These are phyloP conservation scores for Lichtheimia hyalospora DNA, from an alignment of 371 early-diverging fungal species.

Conservation along the genomic window DNA sequence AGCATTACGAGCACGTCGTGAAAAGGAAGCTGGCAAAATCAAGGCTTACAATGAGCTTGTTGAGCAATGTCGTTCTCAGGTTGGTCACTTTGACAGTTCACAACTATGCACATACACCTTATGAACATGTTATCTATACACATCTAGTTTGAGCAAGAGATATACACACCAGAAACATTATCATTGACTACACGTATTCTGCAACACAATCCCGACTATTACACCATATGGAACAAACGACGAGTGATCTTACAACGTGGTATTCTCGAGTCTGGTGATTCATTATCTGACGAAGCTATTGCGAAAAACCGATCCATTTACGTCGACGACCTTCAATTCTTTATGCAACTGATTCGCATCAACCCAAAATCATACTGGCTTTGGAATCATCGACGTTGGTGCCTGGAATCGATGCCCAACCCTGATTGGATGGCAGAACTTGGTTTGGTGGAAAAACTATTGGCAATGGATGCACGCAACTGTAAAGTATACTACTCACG, in stretches of 20 bases:
- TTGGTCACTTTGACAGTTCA: constrained; percentile 10
- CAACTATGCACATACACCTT: not conserved
- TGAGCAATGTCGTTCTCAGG: constrained; percentile 28
- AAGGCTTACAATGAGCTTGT: constrained; percentile 50
- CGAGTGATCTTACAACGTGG: constrained; percentile 61
- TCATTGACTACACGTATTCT: constrained; percentile 71
- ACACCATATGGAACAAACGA: constrained; percentile 91
- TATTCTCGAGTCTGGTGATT: constrained; percentile 18
- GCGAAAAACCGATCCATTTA: constrained; percentile 31
- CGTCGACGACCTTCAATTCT: constrained; percentile 62
- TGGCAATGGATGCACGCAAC: constrained; percentile 88
- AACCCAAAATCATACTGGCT: constrained; percentile 92
- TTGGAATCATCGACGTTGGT: constrained; percentile 95
- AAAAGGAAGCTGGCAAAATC: constrained; percentile 49
- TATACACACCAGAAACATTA: constrained; percentile 57
- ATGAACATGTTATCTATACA: not conserved
- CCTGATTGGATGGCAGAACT: constrained; percentile 85
- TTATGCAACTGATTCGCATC: constrained; percentile 62
- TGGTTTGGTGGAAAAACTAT: constrained; percentile 69
- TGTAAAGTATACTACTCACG: constrained; percentile 56
- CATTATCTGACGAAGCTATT: not conserved
- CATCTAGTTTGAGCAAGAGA: constrained; percentile 21
- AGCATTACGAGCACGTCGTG: constrained; percentile 27
- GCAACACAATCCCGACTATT: constrained; percentile 81
- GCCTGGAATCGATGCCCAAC: constrained; percentile 69